These are phyloP conservation scores for Simmondsia chinensis DNA, from an alignment of 148 eudicot species.

Conservation along the genomic window DNA sequence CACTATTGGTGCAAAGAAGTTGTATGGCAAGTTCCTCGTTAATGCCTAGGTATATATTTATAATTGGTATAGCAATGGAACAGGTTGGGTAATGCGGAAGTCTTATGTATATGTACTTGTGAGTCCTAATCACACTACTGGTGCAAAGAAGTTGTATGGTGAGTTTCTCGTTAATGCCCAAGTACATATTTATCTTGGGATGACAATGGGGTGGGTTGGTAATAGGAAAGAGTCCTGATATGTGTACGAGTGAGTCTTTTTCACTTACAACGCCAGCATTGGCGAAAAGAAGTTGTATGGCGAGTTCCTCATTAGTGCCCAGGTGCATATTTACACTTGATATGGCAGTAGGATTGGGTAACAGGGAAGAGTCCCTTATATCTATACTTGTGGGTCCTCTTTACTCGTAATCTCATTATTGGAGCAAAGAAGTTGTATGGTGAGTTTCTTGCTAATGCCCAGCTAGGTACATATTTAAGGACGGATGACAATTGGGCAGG, in stretches of 20 bases:
- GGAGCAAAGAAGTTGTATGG: constrained; percentile 96
- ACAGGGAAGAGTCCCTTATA: too few species aligned
- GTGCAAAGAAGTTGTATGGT: constrained; percentile 92
- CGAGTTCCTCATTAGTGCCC: constrained; percentile 90
- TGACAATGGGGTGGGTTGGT: neutral
- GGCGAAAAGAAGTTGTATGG: constrained; percentile 97
- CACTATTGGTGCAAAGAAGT: constrained; percentile 91
- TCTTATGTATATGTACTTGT: constrained; percentile 69
- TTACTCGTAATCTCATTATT: constrained; percentile 89
- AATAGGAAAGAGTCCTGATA: too few species aligned
- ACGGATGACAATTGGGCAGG: neutral
- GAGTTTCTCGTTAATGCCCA: constrained; percentile 95
- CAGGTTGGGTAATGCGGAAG: neutral
- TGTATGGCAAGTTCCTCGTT: constrained; percentile 87
- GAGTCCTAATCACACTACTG: constrained; percentile 94
- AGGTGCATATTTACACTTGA: constrained; percentile 31
- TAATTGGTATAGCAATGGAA: neutral
- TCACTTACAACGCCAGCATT: constrained; percentile 88
- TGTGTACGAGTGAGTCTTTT: constrained; percentile 89
- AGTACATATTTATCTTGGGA: constrained; percentile 25
- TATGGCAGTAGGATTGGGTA: neutral
- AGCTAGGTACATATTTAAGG: constrained; percentile 42
- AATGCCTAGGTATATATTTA: constrained; percentile 73
- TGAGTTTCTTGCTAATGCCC: constrained; percentile 90
- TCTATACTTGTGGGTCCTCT: constrained; percentile 90